These are phyloP conservation scores for Rhododendron williamsianum DNA, from an alignment of 148 eudicot species.

Conservation along the genomic window DNA sequence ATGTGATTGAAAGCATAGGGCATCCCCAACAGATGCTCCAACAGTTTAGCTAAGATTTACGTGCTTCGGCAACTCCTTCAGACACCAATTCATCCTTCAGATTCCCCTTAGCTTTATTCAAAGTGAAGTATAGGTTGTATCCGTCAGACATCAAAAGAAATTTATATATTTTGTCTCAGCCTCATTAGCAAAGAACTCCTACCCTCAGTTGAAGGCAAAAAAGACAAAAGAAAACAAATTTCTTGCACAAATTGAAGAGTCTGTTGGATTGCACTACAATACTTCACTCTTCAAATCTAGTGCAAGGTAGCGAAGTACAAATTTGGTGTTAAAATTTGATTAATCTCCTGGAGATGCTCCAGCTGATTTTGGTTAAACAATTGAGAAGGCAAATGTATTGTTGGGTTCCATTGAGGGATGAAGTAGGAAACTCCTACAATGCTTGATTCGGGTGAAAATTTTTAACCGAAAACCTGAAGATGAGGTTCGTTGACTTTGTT, in stretches of 20 bases:
- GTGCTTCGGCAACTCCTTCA: background rate
- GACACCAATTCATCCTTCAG: background rate
- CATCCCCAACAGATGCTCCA: background rate
- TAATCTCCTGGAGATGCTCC: background rate
- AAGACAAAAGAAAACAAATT: background rate
- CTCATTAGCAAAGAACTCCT: background rate
- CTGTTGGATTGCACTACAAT: background rate
- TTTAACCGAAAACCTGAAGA: background rate
- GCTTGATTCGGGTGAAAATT: background rate
- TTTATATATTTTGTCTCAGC: background rate
- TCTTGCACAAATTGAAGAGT: background rate
- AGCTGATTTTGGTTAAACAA: background rate
- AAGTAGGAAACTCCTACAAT: background rate
- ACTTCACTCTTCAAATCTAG: background rate
- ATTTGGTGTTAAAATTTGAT: background rate
- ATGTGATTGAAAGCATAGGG: background rate
- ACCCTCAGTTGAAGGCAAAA: background rate
- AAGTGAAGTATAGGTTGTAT: background rate
- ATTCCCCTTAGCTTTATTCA: background rate
- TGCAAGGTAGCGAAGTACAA: background rate
- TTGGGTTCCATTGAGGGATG: background rate
- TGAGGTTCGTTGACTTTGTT: background rate
- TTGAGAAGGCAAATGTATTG: background rate
- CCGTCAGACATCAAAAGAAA: background rate
- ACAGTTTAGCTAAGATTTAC: background rate